Evolutionary conservation across 2,329 filamentous ascomycete species (phyloP).

Genomic region (Epichloe uncinata): DNA sequence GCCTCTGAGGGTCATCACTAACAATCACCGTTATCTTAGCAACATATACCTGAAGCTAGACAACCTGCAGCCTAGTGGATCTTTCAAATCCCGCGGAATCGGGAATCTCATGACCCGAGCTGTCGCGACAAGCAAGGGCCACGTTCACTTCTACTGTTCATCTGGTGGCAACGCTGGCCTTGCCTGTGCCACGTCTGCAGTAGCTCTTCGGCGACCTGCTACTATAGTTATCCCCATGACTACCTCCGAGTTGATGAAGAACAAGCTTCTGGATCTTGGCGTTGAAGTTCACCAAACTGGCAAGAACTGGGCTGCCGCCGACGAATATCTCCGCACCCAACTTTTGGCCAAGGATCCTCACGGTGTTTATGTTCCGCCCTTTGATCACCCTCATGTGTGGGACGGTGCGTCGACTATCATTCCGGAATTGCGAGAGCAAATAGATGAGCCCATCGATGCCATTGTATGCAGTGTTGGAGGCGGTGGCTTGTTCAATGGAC

Average conservation of each 20-base stretch:
- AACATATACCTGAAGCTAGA: constrained; percentile 79
- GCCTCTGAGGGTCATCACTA: neutral
- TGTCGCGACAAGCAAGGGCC: constrained; percentile 17
- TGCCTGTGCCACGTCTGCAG: constrained; percentile 62
- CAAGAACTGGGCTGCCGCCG: constrained; percentile 55
- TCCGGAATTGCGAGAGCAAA: constrained; percentile 31
- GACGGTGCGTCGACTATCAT: constrained; percentile 48
- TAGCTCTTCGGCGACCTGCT: constrained; percentile 47
- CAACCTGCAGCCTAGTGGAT: constrained; percentile 70
- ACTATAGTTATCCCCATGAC: constrained; percentile 62
- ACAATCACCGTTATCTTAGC: constrained; percentile 22
- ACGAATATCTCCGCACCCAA: constrained; percentile 47
- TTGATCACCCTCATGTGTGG: constrained; percentile 57
- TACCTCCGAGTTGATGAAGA: constrained; percentile 56
- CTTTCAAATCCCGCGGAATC: constrained; percentile 73
- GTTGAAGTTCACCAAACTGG: constrained; percentile 57
- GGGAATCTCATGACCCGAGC: constrained; percentile 50
- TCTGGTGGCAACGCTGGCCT: constrained; percentile 78
- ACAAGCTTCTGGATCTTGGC: constrained; percentile 55
- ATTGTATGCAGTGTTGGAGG: constrained; percentile 71
- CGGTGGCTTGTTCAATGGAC: constrained; percentile 64
- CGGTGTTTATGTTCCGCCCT: constrained; percentile 55
- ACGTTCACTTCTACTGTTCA: constrained; percentile 62
- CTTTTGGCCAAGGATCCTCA: constrained; percentile 37
- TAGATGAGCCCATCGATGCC: constrained; percentile 43